Evolutionary conservation across 495 filamentous ascomycete species (phyloP).

Genomic region (Aspergillus heteromorphus): DNA sequence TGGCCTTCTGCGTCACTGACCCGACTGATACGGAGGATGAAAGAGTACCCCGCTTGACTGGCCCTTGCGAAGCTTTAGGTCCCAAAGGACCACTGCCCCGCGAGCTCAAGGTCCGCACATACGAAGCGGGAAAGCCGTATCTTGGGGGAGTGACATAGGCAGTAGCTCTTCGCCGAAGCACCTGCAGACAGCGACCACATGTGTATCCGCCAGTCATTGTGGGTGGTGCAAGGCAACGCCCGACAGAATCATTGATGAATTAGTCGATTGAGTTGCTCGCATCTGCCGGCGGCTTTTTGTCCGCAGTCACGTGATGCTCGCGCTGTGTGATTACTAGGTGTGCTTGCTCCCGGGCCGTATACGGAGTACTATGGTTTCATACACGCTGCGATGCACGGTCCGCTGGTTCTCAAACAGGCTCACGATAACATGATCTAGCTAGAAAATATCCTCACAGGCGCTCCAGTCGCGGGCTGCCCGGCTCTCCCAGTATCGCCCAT

Average conservation of each 20-base stretch:
- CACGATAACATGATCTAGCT: slow-evolving; percentile 8
- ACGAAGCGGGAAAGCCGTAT: slow-evolving; percentile 20
- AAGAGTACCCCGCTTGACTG: slow-evolving; percentile 11
- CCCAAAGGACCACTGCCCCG: slow-evolving; percentile 20
- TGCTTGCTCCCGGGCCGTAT: no score
- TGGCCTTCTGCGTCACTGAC: slow-evolving; percentile 21
- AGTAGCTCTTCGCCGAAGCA: slow-evolving; percentile 25
- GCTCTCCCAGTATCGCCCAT: slow-evolving; percentile 77
- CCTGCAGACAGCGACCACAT: slow-evolving; percentile 40
- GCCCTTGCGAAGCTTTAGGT: slow-evolving; percentile 10
- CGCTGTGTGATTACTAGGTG: no score
- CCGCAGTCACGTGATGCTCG: neutral
- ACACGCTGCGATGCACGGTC: no score
- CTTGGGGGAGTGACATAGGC: slow-evolving; percentile 17
- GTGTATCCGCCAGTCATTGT: slow-evolving; percentile 40
- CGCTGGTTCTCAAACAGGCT: no score
- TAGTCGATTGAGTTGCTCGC: neutral
- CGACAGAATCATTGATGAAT: neutral
- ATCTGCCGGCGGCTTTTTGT: neutral
- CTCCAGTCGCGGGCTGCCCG: slow-evolving; percentile 49
- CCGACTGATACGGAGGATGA: neutral
- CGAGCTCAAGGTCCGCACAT: slow-evolving; percentile 30
- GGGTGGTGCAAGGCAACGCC: slow-evolving; percentile 1
- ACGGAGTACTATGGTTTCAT: no score
- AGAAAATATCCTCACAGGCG: slow-evolving; percentile 63